A percentile compares a stretch with the other conserved stretches of the same genome.
These are phyloP conservation scores for Microbotryomycetes sp. DNA, from an alignment of 1,284 basidiomycete genomes.

Conservation along the genomic window DNA sequence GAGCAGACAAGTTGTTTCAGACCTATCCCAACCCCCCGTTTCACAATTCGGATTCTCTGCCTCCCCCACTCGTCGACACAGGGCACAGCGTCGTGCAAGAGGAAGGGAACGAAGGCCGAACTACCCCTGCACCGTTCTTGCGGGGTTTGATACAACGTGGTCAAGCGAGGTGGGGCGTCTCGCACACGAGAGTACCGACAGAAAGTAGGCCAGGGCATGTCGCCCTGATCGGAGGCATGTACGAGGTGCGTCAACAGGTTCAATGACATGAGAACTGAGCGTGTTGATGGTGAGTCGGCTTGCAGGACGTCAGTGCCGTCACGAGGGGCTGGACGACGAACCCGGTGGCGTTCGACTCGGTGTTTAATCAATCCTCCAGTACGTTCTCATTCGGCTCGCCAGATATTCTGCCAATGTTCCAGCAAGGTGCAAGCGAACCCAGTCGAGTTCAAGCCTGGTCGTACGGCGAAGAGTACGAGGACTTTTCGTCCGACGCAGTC, in stretches of 20 bases:
- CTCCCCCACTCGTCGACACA: slow-evolving; percentile 1
- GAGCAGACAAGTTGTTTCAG: slow-evolving; percentile 72
- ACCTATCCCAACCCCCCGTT: slow-evolving; percentile 55
- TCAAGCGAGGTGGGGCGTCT: slow-evolving; percentile 68
- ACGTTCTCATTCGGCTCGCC: slow-evolving; percentile 82
- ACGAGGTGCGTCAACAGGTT: slow-evolving; percentile 51
- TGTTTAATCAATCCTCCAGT: slow-evolving; percentile 72
- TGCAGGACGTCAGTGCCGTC: slow-evolving; percentile 1
- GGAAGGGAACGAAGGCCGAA: slow-evolving; percentile 1
- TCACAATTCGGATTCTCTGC: slow-evolving; percentile 46
- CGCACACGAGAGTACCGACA: slow-evolving; percentile 80
- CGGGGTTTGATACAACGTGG: slow-evolving; percentile 57
- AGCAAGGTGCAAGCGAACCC: slow-evolving; percentile 52
- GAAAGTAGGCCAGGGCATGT: slow-evolving; percentile 81
- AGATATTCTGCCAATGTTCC: slow-evolving; percentile 85
- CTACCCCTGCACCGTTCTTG: slow-evolving; percentile 68
- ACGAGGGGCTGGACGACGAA: slow-evolving; percentile 71
- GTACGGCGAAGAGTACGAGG: slow-evolving; percentile 70
- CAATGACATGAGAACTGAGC: slow-evolving; percentile 3
- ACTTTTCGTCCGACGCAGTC: slow-evolving; percentile 67
- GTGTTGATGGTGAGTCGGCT: slow-evolving; percentile 32
- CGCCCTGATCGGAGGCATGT: slow-evolving; percentile 85
- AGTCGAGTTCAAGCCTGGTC: slow-evolving; percentile 59
- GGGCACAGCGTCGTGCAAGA: neutral
- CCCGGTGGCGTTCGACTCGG: slow-evolving; percentile 81